These are phyloP conservation scores for Fragaria ananassa DNA, from an alignment of 306 rosid genomes.

Conservation along the genomic window DNA sequence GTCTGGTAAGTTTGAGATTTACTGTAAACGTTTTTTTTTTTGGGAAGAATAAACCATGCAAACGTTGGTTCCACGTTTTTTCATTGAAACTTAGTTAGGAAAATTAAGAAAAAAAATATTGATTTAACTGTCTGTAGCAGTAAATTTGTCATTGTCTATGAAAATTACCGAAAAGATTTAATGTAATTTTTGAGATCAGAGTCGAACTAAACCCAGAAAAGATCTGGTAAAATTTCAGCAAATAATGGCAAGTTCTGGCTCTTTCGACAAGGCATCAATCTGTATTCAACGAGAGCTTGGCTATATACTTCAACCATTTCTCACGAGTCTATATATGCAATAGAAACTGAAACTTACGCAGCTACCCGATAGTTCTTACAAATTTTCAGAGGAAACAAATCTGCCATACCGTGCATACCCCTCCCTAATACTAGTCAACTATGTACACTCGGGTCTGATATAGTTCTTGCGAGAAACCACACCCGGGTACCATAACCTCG, in stretches of 20 bases:
- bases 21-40: not conserved
- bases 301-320: not conserved
- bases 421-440: constrained; percentile 19
- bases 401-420: constrained; percentile 21
- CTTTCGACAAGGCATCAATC: not conserved
- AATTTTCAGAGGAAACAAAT: constrained; percentile 14
- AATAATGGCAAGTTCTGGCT: not conserved
- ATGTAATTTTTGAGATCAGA: too few species aligned
- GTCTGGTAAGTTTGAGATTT: not conserved
- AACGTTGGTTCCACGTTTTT: not conserved
- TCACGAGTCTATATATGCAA: not conserved
- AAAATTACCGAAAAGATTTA: too few species aligned
- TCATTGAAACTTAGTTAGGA: not conserved
- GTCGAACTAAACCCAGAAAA: too few species aligned
- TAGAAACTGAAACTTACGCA: not conserved
- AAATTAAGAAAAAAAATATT: too few species aligned
- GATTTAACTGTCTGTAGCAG: too few species aligned
- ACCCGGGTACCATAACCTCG: constrained; percentile 25
- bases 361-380: not conserved
- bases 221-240: too few species aligned
- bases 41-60: not conserved
- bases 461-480: constrained; percentile 25
- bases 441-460: constrained; percentile 35
- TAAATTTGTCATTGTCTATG: too few species aligned
- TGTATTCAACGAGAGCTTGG: not conserved